Conservation (phyloP, 441 rosid species). For the Gossypium schwendimanii region DNA sequence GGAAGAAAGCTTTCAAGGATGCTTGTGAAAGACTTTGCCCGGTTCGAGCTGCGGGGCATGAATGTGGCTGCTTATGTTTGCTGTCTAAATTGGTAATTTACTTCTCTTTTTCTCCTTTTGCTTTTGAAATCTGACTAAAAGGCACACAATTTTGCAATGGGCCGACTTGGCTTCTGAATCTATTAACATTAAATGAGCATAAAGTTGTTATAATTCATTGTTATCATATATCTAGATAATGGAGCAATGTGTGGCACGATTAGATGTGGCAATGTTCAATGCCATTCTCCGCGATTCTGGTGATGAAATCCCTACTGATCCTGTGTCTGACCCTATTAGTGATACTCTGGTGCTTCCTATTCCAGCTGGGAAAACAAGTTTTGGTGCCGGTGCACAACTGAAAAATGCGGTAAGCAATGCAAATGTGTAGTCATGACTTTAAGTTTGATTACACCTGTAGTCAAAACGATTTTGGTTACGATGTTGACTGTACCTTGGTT, state of each 20-base stretch:
- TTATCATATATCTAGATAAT: slow-evolving; percentile 48
- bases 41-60: slow-evolving; percentile 82
- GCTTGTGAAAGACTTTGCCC: slow-evolving; percentile 96
- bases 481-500: neutral
- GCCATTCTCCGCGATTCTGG: slow-evolving; percentile 89
- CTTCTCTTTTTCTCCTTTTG: neutral
- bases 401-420: slow-evolving; percentile 66
- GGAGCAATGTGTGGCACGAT: slow-evolving; percentile 88
- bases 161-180: neutral
- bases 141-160: neutral
- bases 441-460: neutral
- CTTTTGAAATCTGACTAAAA: neutral
- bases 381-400: slow-evolving; percentile 92
- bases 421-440: neutral
- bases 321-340: slow-evolving; percentile 90
- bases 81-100: slow-evolving; percentile 72
- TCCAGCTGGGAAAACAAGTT: slow-evolving; percentile 73
- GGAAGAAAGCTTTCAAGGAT: slow-evolving; percentile 92
- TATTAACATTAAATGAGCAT: neutral
- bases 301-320: slow-evolving; percentile 90
- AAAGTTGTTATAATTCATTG: neutral
- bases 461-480: neutral
- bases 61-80: slow-evolving; percentile 78
- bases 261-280: slow-evolving; percentile 97
- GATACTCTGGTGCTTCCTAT: slow-evolving; percentile 79